phyloP scores from a whole-genome alignment of 164 flowering plant species.

The Santalum album region DNA sequence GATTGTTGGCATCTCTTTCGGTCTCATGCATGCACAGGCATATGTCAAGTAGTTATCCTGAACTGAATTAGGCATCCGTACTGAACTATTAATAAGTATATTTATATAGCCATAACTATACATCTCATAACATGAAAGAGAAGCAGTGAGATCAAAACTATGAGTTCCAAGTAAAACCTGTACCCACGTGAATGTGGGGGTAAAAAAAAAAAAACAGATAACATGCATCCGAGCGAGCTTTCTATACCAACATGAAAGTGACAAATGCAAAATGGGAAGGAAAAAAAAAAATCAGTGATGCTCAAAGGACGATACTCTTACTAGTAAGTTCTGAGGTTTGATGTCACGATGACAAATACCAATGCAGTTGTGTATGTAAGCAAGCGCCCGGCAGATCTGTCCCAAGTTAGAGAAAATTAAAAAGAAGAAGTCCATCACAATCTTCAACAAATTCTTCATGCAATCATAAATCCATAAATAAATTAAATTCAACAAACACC shows the following conservation, averaged over 20 bases:
- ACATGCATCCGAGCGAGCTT: neutral
- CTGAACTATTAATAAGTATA: no score
- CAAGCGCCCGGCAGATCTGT: constrained; percentile 95
- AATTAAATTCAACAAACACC: no score
- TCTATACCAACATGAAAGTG: no score
- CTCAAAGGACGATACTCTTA: constrained; percentile 22
- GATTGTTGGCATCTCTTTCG: no score
- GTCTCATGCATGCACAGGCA: no score
- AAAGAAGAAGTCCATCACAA: neutral
- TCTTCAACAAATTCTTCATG: neutral
- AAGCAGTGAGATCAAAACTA: no score
- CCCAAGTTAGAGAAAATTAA: constrained; percentile 7
- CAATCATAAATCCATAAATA: no score
- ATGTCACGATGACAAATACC: constrained; percentile 96
- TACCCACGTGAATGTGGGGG: neutral
- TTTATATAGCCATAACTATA: no score
- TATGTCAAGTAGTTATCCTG: no score
- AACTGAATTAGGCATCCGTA: no score
- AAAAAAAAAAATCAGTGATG: neutral
- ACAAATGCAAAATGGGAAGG: neutral
- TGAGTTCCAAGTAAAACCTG: no score
- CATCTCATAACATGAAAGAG: no score
- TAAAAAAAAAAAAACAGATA: neutral
- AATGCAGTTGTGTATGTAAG: constrained; percentile 80
- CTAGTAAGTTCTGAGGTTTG: constrained; percentile 89